Evolutionary conservation across 495 filamentous ascomycete genomes (phyloP), one percentile per base, ranked within the genome.

Genomic region (Xylaria longipes): DNA sequence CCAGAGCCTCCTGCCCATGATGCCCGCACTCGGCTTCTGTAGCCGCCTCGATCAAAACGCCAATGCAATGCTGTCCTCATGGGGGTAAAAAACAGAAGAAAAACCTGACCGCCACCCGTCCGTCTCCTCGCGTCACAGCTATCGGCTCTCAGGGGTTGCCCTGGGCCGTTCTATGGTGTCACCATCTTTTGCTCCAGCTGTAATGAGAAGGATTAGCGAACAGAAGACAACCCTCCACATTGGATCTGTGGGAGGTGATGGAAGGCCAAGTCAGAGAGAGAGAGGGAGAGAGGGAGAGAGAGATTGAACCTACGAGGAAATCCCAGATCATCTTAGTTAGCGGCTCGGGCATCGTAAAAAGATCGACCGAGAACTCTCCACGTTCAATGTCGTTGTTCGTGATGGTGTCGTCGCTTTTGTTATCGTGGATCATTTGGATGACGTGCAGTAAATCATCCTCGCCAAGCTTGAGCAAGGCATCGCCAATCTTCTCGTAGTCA

Each of bases 281-380:
- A 15, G 5, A 14, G 25, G 35, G 22, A 31, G 2, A 48, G 37
- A 60, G 22, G 17, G n/a, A 27, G 20, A 15, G 1, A 27, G 22
- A 31, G 62, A 14, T 12, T 52, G 25, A 7, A 72, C 83, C 71
- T 80, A 85, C 84, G 73, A 87, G 66, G 81, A 92, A 95, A 52
- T 97, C 97, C 95, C 95, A 98, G 37, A 99, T 91, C 91, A 93
- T 93, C 82, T 97, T 97, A 71, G 91, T 84, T 3, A 93, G 82
- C 20, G 82, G 77, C 63, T 98, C 95, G 1, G 97, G 95, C 27
- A 99, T 86, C 22, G 97, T 98, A 82, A 97, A 98, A 25, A 99
- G 87, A 77, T 99, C 97, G 68, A 99, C 95, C 71, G 97, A 95
- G 85, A 99, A 99, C 82, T 99, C 97, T 72, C 97, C 97, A 78